These are phyloP conservation scores for Carex pumila DNA, from an alignment of 176 grass and related monocot genomes.

Conservation along the genomic window DNA sequence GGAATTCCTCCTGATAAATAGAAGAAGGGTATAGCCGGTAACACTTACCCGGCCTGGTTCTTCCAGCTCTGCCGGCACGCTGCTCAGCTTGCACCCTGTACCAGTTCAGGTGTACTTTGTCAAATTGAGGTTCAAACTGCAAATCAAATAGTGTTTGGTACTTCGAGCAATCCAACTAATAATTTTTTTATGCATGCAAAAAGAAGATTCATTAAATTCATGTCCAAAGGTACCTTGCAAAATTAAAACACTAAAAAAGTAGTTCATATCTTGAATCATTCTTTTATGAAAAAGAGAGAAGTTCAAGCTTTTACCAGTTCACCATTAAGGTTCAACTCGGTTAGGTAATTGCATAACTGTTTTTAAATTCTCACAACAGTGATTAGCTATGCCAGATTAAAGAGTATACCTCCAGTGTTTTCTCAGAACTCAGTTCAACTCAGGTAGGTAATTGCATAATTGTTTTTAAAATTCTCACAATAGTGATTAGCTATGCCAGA, in stretches of 20 bases:
- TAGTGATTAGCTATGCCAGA: not conserved
- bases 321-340: not conserved
- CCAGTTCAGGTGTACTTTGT: not conserved
- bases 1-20: constrained; percentile 73
- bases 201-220: not conserved
- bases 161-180: not conserved
- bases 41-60: constrained; percentile 91
- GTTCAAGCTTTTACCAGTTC: not conserved
- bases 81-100: constrained; percentile 91
- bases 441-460: not conserved
- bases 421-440: not conserved
- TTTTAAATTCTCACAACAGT: not conserved
- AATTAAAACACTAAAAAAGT: not conserved
- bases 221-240: not conserved
- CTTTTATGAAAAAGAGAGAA: not conserved
- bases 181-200: not conserved
- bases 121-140: not conserved
- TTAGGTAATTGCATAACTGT: not conserved
- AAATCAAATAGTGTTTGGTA: not conserved
- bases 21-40: constrained; percentile 69
- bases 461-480: not conserved
- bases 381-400: not conserved
- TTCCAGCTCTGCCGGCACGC: constrained; percentile 89
- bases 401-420: not conserved
- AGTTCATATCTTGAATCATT: not conserved